phyloP scores from a whole-genome alignment of 1,284 basidiomycete genomes.

The Vanrija pseudolonga region DNA sequence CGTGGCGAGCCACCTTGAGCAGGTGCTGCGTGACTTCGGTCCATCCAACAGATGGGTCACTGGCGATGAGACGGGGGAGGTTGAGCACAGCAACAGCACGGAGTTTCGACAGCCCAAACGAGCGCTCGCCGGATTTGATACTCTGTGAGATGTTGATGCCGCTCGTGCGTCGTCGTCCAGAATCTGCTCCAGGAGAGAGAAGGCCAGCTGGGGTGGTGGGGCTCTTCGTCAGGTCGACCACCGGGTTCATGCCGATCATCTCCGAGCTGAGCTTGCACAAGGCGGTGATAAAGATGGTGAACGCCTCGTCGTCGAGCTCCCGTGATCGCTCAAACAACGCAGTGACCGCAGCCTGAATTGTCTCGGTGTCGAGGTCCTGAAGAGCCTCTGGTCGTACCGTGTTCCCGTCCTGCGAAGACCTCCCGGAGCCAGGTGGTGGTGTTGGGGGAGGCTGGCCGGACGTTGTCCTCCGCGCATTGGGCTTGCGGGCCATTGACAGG shows the following conservation, averaged over 20 bases:
- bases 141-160: constrained; percentile 75
- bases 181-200: constrained; percentile 25
- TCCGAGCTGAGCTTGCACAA: constrained; percentile 79
- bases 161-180: constrained; percentile 67
- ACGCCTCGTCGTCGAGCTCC: constrained; percentile 75
- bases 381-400: constrained; percentile 25
- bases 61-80: constrained; percentile 75
- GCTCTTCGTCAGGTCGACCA: constrained; percentile 14
- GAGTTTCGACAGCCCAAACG: constrained; percentile 79
- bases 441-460: not conserved
- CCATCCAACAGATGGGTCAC: constrained; percentile 81
- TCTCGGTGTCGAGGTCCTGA: constrained; percentile 70
- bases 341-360: constrained; percentile 67
- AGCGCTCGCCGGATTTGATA: constrained; percentile 57
- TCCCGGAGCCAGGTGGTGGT: not conserved
- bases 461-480: not conserved
- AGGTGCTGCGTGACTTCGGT: constrained; percentile 72
- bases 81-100: constrained; percentile 76
- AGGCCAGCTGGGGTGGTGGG: constrained; percentile 17
- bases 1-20: constrained; percentile 62
- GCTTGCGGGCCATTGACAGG: constrained; percentile 50
- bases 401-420: constrained; percentile 11
- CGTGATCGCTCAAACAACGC: constrained; percentile 77
- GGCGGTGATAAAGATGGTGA: constrained; percentile 73
- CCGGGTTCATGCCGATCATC: constrained; percentile 75